A percentile compares a stretch with the other conserved stretches of the same genome.
These are phyloP conservation scores for Phytophthora palmivora DNA, from an alignment of 352 stramenopile genomes.

Conservation along the genomic window DNA sequence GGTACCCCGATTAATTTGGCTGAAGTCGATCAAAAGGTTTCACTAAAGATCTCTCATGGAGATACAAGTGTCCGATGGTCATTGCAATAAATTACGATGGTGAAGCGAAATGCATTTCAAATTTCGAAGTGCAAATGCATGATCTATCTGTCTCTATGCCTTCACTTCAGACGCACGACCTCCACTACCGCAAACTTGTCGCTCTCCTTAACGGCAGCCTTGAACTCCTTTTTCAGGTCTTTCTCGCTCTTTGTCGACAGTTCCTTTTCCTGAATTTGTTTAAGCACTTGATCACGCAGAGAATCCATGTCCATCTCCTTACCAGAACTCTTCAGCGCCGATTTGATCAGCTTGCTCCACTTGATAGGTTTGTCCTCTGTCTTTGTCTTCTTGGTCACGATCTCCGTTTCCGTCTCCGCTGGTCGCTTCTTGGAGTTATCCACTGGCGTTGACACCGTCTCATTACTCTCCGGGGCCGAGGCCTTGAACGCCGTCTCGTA, in stretches of 20 bases:
- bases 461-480: constrained; percentile 26
- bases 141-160: constrained; percentile 49
- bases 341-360: constrained; percentile 77
- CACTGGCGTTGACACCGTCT: neutral
- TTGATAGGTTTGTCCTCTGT: constrained; percentile 63
- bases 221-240: constrained; percentile 73
- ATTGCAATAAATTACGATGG: too few species aligned
- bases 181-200: constrained; percentile 58
- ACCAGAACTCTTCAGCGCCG: constrained; percentile 51
- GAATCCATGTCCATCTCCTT: constrained; percentile 64
- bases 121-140: constrained; percentile 42
- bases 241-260: constrained; percentile 65
- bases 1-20: too few species aligned
- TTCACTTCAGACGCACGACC: constrained; percentile 53
- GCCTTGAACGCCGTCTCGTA: constrained; percentile 75
- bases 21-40: too few species aligned
- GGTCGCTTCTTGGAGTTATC: constrained; percentile 55
- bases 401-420: constrained; percentile 37
- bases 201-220: constrained; percentile 48
- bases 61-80: too few species aligned
- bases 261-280: constrained; percentile 51
- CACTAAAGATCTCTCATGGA: too few species aligned
- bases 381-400: constrained; percentile 54
- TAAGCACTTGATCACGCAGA: constrained; percentile 58
- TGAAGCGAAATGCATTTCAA: neutral